Evolutionary conservation across 1,284 basidiomycete species (phyloP).

Genomic region (Trametes versicolor): DNA sequence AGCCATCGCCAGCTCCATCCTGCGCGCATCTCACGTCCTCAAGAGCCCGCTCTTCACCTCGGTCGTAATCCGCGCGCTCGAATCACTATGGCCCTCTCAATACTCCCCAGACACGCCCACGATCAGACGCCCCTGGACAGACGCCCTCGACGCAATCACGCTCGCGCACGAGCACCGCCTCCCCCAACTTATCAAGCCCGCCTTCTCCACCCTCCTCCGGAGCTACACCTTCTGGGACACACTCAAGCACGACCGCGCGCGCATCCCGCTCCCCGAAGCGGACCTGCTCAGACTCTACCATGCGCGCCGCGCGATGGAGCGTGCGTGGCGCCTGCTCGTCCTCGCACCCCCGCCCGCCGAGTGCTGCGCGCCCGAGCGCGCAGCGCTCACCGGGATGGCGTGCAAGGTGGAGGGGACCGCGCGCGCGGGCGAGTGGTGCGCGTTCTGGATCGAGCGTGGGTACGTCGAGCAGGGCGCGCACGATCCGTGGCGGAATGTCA

Average conservation of each 20-base stretch:
- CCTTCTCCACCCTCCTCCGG: slow-evolving; percentile 51
- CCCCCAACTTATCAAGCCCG: slow-evolving; percentile 46
- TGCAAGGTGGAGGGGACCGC: not conserved
- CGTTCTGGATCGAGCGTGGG: not conserved
- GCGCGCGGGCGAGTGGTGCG: no score
- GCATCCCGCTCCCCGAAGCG: not conserved
- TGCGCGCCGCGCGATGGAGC: not conserved
- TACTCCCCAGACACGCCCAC: slow-evolving; percentile 30
- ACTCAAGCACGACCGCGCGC: not conserved
- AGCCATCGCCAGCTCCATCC: slow-evolving; percentile 39
- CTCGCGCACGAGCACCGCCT: slow-evolving; percentile 44
- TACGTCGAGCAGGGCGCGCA: not conserved
- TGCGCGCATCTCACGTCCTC: slow-evolving; percentile 42
- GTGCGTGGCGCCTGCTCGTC: not conserved
- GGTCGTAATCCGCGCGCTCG: slow-evolving; percentile 40
- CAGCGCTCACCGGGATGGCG: not conserved
- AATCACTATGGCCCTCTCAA: slow-evolving; percentile 42
- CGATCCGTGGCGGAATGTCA: not conserved
- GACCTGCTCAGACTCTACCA: slow-evolving; percentile 2
- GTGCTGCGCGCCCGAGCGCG: not conserved
- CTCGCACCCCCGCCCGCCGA: not conserved
- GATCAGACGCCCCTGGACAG: not conserved
- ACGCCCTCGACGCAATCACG: slow-evolving; percentile 43
- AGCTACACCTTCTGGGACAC: slow-evolving; percentile 38
- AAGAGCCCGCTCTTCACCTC: slow-evolving; percentile 33